These are phyloP conservation scores for Hypoxylon sp. DNA, from an alignment of 2,329 filamentous ascomycete species.

Conservation along the genomic window DNA sequence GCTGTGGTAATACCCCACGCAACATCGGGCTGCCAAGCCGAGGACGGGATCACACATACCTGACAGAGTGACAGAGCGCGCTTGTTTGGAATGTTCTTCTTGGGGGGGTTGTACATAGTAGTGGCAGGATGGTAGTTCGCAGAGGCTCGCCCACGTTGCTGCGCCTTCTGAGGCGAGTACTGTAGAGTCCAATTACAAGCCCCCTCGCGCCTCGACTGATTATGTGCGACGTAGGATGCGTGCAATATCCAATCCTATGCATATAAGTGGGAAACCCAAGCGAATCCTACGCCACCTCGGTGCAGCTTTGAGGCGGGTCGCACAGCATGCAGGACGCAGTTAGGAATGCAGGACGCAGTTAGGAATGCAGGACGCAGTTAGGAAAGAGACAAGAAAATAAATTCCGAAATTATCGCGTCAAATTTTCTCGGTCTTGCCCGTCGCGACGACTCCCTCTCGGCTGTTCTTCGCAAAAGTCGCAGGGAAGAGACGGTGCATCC, in stretches of 20 bases:
- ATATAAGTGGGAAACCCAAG: slow-evolving; percentile 2
- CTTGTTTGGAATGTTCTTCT: not conserved
- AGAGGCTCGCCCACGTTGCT: slow-evolving; percentile 12
- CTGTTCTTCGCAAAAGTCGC: not conserved
- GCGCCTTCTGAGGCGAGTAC: slow-evolving; percentile 10
- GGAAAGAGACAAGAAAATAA: slow-evolving; percentile 25
- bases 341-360: slow-evolving; percentile 26
- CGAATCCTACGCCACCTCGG: slow-evolving; percentile 13
- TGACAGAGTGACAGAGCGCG: not conserved
- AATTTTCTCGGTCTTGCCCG: slow-evolving; percentile 5
- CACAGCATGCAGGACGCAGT: slow-evolving; percentile 17
- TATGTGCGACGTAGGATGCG: slow-evolving; percentile 22
- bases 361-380: slow-evolving; percentile 25
- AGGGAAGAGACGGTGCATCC: not conserved
- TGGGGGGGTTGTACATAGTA: slow-evolving; percentile 1
- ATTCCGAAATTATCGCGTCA: slow-evolving; percentile 7
- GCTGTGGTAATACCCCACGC: not conserved
- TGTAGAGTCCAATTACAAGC: slow-evolving; percentile 16
- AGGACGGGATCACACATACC: not conserved
- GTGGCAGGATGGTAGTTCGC: no score
- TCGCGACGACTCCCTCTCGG: not conserved
- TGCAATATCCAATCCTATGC: slow-evolving; percentile 21
- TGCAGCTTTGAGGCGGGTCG: not conserved
- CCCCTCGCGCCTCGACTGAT: slow-evolving; percentile 13
- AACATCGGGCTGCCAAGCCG: not conserved